Percentiles rank a stretch among this genome's conserved stretches.
Conservation (phyloP, 768 basidiomycete species). For the Gloeopeniophorella convolvens region DNA sequence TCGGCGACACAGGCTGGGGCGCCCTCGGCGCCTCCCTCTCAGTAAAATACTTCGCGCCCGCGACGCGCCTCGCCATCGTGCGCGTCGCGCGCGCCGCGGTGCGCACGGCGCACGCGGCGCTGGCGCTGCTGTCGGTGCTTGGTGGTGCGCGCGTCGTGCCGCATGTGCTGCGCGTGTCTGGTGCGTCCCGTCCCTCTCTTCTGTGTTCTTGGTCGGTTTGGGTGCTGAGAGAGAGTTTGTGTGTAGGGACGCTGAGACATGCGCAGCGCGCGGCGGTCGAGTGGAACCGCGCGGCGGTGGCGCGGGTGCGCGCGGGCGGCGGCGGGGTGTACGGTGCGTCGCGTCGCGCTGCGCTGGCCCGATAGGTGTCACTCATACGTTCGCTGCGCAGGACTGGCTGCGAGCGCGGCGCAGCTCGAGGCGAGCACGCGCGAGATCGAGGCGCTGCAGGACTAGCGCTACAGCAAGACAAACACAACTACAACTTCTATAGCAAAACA, state of each 20-base stretch:
- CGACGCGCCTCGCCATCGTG: constrained; percentile 78
- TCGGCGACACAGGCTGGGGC: constrained; percentile 86
- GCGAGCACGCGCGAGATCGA: too few relatives aligned
- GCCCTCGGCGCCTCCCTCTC: constrained; percentile 62
- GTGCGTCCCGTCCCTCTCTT: constrained; percentile 35
- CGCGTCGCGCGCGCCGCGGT: constrained; percentile 81
- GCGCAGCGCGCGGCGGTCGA: constrained; percentile 70
- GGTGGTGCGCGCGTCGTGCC: constrained; percentile 59
- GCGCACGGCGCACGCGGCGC: constrained; percentile 69
- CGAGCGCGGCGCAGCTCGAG: too few relatives aligned
- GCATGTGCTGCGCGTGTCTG: constrained; percentile 74
- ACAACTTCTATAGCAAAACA: constrained; percentile 3
- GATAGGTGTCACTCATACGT: background rate
- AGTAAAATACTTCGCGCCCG: constrained; percentile 89
- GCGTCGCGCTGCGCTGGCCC: background rate
- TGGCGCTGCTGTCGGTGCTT: constrained; percentile 62
- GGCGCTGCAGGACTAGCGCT: background rate
- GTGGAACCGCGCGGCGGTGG: constrained; percentile 67
- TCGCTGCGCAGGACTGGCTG: too few relatives aligned
- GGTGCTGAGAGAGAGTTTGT: background rate
- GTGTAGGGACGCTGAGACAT: constrained; percentile 79
- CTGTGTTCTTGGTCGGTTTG: background rate
- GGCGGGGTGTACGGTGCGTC: background rate
- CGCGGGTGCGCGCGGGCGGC: constrained; percentile 45
- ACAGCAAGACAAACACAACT: background rate